Evolutionary conservation across 1,284 basidiomycete genomes (phyloP).

Genomic region (Singerocomus inundabilis): DNA sequence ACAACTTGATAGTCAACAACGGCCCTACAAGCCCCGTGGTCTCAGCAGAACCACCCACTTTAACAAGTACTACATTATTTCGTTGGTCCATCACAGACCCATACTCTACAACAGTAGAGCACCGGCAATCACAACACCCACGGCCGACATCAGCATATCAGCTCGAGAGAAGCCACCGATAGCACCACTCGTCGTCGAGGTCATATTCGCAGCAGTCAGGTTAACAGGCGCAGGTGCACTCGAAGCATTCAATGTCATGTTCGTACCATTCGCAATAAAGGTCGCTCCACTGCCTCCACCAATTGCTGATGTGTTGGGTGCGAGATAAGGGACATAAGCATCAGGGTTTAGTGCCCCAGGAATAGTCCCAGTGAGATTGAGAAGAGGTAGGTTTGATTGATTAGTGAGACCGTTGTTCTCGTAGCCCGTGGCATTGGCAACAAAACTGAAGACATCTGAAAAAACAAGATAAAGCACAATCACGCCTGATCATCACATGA

Average conservation of each 20-base stretch:
- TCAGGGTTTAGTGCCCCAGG: slow-evolving; percentile 38
- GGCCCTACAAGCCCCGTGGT: neutral
- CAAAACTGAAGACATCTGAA: slow-evolving; percentile 46
- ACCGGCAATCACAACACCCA: slow-evolving; percentile 15
- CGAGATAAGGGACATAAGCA: slow-evolving; percentile 41
- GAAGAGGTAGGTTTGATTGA: slow-evolving; percentile 28
- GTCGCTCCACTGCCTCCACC: slow-evolving; percentile 38
- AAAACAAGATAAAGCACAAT: neutral
- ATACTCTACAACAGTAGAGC: slow-evolving; percentile 16
- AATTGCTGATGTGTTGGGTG: slow-evolving; percentile 37
- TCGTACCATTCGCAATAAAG: slow-evolving; percentile 35
- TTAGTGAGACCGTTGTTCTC: slow-evolving; percentile 29
- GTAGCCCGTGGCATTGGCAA: slow-evolving; percentile 42
- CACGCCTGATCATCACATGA: neutral
- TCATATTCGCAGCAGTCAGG: slow-evolving; percentile 32
- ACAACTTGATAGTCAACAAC: too few species aligned
- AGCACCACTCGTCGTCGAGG: slow-evolving; percentile 9
- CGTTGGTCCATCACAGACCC: neutral
- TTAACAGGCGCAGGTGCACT: slow-evolving; percentile 40
- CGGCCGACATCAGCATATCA: slow-evolving; percentile 7
- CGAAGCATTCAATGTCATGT: slow-evolving; percentile 35
- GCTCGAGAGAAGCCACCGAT: slow-evolving; percentile 4
- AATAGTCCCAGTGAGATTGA: slow-evolving; percentile 28
- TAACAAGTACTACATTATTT: slow-evolving; percentile 8
- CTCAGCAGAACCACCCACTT: neutral